Base-by-base conservation (phyloP, 768 basidiomycete genomes). In the Tephrocybe sp. region DNA sequence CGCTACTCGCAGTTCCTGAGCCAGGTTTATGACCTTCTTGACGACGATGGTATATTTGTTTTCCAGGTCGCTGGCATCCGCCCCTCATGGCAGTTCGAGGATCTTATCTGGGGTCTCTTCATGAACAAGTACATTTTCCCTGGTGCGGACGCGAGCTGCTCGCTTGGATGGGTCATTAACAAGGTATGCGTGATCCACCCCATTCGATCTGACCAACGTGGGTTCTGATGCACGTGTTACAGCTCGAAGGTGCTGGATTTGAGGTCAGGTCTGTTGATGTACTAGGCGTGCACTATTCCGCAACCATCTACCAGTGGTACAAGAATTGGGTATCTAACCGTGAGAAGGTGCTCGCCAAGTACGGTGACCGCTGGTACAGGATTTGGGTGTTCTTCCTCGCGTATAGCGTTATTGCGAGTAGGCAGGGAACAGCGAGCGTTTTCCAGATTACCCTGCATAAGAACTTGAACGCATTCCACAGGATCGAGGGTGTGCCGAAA, bases 91-190 rank as follows among this genome's bases (percentile, higher is more conserved):
- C 97, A 98, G 66, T 98, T 86, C 58, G 97, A 99, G 74, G 97
- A 99, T 65, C 83, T 99, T 49, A 85, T 92, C 58, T 99, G 97
- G 90, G 94, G 93, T 57, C 78, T 95, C 19, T 96, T 95, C 76
- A 95, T 95, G 92, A 95, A 91, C 82, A 94, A 94, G 63, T 98
- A 99, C 58, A 73, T 99, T 64, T 99, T 99, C 86, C 96, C 97
- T 37, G 96, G 96, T 64, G 97, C 96, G 3, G 97, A 99, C 61
- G 97, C 97, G 0, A 92, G 87, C 2, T 92, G 92, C 68, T 91
- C 95, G 16, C 86, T 98, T 25, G 92, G 89, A 32, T 98, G 96
- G 96, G 93, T 97, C 48, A 79, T 99, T 52, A 79, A 72, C 54
- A 76, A 78, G 67, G 77, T 74, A 37, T 13, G 44, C 36, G 7